Evolutionary conservation across 768 basidiomycete genomes (phyloP).

Genomic region (Tulasnella sp.): DNA sequence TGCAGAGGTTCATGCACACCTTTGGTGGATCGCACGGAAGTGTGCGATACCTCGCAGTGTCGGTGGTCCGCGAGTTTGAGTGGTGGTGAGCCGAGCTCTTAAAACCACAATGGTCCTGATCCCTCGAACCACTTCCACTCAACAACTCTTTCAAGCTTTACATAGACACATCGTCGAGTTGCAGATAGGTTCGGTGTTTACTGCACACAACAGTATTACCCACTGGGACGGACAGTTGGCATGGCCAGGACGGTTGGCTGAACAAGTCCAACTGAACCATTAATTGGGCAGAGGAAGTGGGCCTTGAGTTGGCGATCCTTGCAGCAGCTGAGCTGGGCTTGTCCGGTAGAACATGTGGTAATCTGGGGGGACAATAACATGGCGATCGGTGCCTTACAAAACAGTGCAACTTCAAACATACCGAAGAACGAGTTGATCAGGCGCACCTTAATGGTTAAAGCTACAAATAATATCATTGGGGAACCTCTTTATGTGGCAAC

Average conservation of each 20-base stretch:
- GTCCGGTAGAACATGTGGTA: neutral
- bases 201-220: no score
- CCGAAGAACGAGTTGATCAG: conserved; percentile 5
- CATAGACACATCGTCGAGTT: neutral
- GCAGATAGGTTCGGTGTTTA: conserved; percentile 1
- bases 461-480: neutral
- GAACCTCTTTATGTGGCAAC: conserved; percentile 1
- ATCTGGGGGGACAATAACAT: conserved; percentile 13
- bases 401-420: neutral
- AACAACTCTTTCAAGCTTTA: neutral
- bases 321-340: neutral
- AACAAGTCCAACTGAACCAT: neutral
- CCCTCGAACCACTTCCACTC: neutral
- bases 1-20: neutral
- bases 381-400: neutral
- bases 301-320: neutral
- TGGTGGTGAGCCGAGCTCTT: neutral
- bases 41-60: neutral
- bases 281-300: conserved; percentile 6
- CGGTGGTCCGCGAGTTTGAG: neutral
- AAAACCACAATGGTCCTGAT: neutral
- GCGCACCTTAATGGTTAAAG: neutral
- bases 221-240: conserved; percentile 4
- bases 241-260: neutral
- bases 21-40: neutral